These are phyloP conservation scores for Apophysomyces elegans DNA, from an alignment of 371 early-diverging fungal genomes.

Conservation along the genomic window DNA sequence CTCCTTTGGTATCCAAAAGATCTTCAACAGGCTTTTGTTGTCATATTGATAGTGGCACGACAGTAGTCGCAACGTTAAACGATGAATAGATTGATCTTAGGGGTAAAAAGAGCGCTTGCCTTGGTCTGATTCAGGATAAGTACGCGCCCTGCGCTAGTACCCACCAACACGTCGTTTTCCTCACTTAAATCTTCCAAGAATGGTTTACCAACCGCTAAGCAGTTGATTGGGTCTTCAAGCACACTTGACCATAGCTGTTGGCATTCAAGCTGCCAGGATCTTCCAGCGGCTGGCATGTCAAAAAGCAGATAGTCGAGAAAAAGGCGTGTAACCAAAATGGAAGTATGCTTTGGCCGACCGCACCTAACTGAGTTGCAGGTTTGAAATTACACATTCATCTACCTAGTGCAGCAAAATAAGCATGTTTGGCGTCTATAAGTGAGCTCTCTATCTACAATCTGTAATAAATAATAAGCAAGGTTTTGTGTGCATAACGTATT, in stretches of 20 bases:
- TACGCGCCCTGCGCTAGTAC: constrained; percentile 48
- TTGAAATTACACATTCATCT: too few species aligned
- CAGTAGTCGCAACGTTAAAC: background rate
- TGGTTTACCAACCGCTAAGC: constrained; percentile 48
- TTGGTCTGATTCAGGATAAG: constrained; percentile 49
- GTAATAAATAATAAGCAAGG: too few species aligned
- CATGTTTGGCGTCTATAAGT: too few species aligned
- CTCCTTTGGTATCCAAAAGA: constrained; percentile 55
- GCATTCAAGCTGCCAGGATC: constrained; percentile 19
- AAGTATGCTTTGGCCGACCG: too few species aligned
- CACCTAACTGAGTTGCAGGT: too few species aligned
- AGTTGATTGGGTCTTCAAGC: constrained; percentile 47
- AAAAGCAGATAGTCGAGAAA: too few species aligned
- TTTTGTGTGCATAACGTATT: too few species aligned
- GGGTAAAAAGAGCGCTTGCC: constrained; percentile 18
- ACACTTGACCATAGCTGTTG: constrained; percentile 43
- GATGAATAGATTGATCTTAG: too few species aligned
- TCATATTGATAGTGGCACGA: background rate
- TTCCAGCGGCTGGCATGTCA: background rate
- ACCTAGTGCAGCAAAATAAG: too few species aligned
- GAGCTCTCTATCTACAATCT: too few species aligned
- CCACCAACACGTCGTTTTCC: constrained; percentile 54
- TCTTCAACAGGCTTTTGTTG: constrained; percentile 38
- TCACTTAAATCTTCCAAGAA: constrained; percentile 51
- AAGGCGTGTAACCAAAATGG: too few species aligned